A percentile compares a stretch with the other conserved stretches of the same genome.
These are phyloP conservation scores for Dioszegia crocea DNA, from an alignment of 768 basidiomycete genomes.

Conservation along the genomic window DNA sequence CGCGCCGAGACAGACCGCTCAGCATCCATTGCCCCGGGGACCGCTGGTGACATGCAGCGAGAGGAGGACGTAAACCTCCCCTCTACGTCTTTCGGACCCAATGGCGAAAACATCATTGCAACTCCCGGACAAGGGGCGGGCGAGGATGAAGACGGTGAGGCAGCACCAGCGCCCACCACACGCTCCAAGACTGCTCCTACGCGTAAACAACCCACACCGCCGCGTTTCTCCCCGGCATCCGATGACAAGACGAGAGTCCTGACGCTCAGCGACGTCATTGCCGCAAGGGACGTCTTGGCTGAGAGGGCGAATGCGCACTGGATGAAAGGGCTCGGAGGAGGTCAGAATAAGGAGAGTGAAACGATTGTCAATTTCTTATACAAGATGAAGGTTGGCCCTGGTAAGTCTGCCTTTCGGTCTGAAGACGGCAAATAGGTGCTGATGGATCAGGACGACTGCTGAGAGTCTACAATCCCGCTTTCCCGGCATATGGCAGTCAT, in stretches of 20 bases:
- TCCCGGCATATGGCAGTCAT: slow-evolving; percentile 5
- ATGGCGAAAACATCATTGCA: not conserved
- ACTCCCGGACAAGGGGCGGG: slow-evolving; percentile 49
- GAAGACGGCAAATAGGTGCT: not conserved
- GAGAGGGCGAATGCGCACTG: slow-evolving; percentile 45
- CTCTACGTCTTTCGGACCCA: not conserved
- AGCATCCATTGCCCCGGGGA: not conserved
- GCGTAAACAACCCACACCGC: slow-evolving; percentile 20
- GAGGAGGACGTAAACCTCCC: no score
- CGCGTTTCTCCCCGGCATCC: slow-evolving; percentile 10
- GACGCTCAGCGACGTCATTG: slow-evolving; percentile 36
- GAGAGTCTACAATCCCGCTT: slow-evolving; percentile 35
- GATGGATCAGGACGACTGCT: slow-evolving; percentile 25
- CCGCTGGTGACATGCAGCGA: no score
- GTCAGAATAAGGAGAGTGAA: slow-evolving; percentile 45
- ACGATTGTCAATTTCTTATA: slow-evolving; percentile 46
- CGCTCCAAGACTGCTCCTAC: slow-evolving; percentile 34
- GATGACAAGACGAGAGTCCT: slow-evolving; percentile 32
- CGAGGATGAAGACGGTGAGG: slow-evolving; percentile 54
- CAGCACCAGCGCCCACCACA: slow-evolving; percentile 24
- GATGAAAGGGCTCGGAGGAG: slow-evolving; percentile 42
- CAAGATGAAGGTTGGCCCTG: slow-evolving; percentile 42
- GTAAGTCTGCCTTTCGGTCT: slow-evolving; percentile 22
- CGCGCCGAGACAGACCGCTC: not conserved
- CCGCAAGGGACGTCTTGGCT: slow-evolving; percentile 37